Base-by-base conservation (phyloP, 2,329 filamentous ascomycete genomes). In the Beauveria brongniartii region DNA sequence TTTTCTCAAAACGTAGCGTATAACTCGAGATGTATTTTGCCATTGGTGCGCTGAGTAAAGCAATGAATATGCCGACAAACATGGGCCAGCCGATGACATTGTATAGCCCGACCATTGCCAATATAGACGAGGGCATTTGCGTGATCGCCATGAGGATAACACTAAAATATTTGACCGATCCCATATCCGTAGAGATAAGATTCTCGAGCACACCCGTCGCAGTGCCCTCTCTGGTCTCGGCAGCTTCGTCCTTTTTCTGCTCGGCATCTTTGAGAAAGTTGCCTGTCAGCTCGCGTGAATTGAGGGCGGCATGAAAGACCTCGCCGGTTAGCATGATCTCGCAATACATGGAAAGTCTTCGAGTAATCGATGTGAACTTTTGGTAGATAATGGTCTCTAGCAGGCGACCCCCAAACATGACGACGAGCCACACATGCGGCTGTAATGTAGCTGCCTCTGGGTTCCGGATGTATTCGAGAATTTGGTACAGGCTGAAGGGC, bases 321-420 rank as follows among this genome's bases (percentile, higher is more conserved):
- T 85, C 82, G 64, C 84, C 81, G 0, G 81, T 83, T 56, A 85
- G 73, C 26, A 78, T 81, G 26, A 81, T 77, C 65, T 82, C 83
- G 58, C 83, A 70, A 30, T 82, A 78, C 43, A 84, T 80, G 34
- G 83, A 70, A 46, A 84, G 69, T 20, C 80, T 75, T 2, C 82
- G 84, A 8, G 80, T 81, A 1, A 73, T 79, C 64, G 83, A 85
- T 30, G 83, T 74, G 66, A 84, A 85, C 64, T 81, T 80, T 66
- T 85, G 81, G 62, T 78, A 82, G 58, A 75, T 68, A 46, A 83
- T 64, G 2, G 82, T 81, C 16, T 79, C 77, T 3, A 71, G 66
- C 47, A 74, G 30, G 1, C 80, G 81, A 0, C 82, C 82, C 37
- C 76, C 59, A 61, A 84, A 83, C 63, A 84, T 73, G 40, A 84